Conservation (phyloP, 179 eudicot genomes). For the Nepenthes alata region DNA sequence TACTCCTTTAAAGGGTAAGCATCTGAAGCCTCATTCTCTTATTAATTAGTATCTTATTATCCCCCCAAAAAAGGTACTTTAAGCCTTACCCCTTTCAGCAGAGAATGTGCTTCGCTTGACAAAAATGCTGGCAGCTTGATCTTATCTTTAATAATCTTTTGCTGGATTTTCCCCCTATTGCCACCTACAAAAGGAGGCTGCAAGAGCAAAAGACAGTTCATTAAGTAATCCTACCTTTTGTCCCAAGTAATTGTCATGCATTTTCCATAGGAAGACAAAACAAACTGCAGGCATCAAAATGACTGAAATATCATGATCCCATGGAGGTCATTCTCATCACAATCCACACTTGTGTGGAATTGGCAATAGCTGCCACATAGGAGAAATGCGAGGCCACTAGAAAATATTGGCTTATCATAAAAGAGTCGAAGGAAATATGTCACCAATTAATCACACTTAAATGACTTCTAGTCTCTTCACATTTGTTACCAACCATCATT, state of each 20-base stretch:
- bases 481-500: neutral
- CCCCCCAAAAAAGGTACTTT: no score
- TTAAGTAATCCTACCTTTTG: neutral
- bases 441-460: no score
- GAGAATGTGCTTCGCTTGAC: conserved; percentile 77
- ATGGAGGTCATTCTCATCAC: neutral
- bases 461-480: no score
- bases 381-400: no score
- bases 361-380: neutral
- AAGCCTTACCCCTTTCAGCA: conserved; percentile 58
- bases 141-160: conserved; percentile 73
- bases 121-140: conserved; percentile 68
- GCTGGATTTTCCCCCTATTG: conserved; percentile 58
- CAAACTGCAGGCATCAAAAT: neutral
- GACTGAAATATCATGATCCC: neutral
- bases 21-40: no score
- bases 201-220: conserved; percentile 13
- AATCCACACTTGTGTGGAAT: neutral
- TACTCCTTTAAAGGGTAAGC: no score
- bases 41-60: no score
- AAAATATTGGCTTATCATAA: no score
- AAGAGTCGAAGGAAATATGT: no score
- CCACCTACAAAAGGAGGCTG: conserved; percentile 84
- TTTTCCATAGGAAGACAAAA: neutral
- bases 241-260: no score